Evolutionary conservation across 2,329 filamentous ascomycete species (phyloP).

Genomic region (Penicillium nordicum): DNA sequence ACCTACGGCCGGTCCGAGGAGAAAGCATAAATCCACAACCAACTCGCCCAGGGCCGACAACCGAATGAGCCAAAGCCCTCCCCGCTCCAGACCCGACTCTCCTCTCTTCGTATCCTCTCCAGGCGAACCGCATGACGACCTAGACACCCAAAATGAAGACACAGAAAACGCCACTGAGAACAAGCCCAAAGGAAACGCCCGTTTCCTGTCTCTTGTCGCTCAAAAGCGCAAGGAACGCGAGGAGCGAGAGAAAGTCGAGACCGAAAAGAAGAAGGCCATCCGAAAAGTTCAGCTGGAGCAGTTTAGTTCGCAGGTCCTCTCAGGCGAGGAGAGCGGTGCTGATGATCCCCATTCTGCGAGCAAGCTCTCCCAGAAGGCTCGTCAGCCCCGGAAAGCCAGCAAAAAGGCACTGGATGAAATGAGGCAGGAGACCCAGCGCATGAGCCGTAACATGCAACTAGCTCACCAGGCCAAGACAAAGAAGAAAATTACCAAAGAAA

Average conservation of each 20-base stretch:
- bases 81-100: conserved; percentile 32
- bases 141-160: conserved; percentile 24
- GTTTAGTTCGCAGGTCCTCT: conserved; percentile 41
- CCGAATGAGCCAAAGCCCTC: conserved; percentile 21
- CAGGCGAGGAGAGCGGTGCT: conserved; percentile 54
- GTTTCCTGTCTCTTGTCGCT: conserved; percentile 69
- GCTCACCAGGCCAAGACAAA: conserved; percentile 84
- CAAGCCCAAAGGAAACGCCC: conserved; percentile 47
- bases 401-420: conserved; percentile 95
- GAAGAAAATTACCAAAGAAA: conserved; percentile 82
- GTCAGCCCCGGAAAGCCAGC: conserved; percentile 75
- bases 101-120: conserved; percentile 46
- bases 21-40: conserved; percentile 28
- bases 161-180: conserved; percentile 25
- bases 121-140: conserved; percentile 14
- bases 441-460: conserved; percentile 86
- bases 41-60: conserved; percentile 27
- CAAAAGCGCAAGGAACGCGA: conserved; percentile 69
- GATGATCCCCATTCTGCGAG: conserved; percentile 63
- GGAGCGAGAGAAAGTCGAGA: conserved; percentile 59
- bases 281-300: conserved; percentile 31
- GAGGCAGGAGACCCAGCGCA: conserved; percentile 87
- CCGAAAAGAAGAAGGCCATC: conserved; percentile 40
- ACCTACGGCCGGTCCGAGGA: conserved; percentile 29
- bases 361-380: conserved; percentile 64